Evolutionary conservation across 805 yeast genomes (phyloP).

Genomic region (Ogataea polymorpha): DNA sequence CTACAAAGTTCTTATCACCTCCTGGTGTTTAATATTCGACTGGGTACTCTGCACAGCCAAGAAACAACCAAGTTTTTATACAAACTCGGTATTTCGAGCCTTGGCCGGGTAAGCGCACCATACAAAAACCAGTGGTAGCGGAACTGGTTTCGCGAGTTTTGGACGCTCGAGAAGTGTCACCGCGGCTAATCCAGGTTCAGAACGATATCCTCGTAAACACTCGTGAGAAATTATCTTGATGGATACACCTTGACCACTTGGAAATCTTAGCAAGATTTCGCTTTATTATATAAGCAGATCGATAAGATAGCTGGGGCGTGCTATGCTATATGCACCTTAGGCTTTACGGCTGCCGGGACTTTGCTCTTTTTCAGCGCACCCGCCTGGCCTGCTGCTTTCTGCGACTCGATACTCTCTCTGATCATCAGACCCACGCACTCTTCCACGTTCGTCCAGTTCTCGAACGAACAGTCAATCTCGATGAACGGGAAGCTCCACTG

Average conservation of each 20-base stretch:
- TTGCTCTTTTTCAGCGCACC: slow-evolving; percentile 1
- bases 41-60: background rate
- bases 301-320: background rate
- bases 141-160: background rate
- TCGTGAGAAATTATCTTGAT: background rate
- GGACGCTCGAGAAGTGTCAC: background rate
- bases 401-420: slow-evolving; percentile 52
- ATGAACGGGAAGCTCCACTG: slow-evolving; percentile 67
- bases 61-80: background rate
- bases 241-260: background rate
- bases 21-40: background rate
- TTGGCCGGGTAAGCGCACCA: slow-evolving; percentile 1
- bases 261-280: background rate
- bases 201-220: background rate
- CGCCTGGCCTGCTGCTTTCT: slow-evolving; percentile 11
- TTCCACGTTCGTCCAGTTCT: slow-evolving; percentile 49
- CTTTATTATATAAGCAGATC: background rate
- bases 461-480: slow-evolving; percentile 49
- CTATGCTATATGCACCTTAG: background rate
- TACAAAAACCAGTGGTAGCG: background rate
- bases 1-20: slow-evolving; percentile 1
- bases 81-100: slow-evolving; percentile 1
- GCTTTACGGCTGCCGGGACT: background rate
- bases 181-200: background rate
- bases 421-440: slow-evolving; percentile 54